Percentiles rank a stretch among this genome's conserved stretches.
phyloP scores from a whole-genome alignment of 2,329 filamentous ascomycete species.

The Sclerotiophoma versabilis region DNA sequence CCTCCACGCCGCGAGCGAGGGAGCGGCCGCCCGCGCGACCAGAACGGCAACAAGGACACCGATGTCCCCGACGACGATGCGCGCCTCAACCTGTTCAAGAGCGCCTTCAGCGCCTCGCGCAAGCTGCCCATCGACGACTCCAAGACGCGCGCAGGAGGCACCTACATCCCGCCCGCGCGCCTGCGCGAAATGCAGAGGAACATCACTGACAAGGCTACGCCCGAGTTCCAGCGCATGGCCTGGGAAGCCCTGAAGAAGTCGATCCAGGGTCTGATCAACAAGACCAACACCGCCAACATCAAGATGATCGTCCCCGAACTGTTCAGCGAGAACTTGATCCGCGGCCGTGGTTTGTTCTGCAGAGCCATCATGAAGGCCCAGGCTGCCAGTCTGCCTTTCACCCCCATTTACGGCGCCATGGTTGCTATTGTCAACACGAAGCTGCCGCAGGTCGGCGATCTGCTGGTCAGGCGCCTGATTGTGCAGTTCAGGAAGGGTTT shows the following conservation, averaged over 20 bases:
- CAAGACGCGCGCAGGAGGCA: slow-evolving; percentile 91
- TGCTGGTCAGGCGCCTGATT: slow-evolving; percentile 83
- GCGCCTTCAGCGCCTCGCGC: slow-evolving; percentile 58
- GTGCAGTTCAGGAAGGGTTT: slow-evolving; percentile 96
- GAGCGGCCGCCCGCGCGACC: slow-evolving; percentile 67
- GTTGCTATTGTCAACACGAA: slow-evolving; percentile 98
- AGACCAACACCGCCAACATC: slow-evolving; percentile 98
- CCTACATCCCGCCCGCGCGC: slow-evolving; percentile 92
- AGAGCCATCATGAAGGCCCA: slow-evolving; percentile 98
- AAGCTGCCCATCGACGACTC: slow-evolving; percentile 90
- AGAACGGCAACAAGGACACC: slow-evolving; percentile 17
- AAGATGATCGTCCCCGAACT: slow-evolving; percentile 96
- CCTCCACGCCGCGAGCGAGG: slow-evolving; percentile 66
- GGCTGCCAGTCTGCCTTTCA: slow-evolving; percentile 93
- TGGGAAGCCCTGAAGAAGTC: slow-evolving; percentile 99
- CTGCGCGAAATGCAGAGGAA: slow-evolving; percentile 92
- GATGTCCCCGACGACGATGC: slow-evolving; percentile 41
- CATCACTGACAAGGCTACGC: slow-evolving; percentile 94
- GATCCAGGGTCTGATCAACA: slow-evolving; percentile 98
- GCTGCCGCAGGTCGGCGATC: slow-evolving; percentile 89
- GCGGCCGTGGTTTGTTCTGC: slow-evolving; percentile 91
- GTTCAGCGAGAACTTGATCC: slow-evolving; percentile 91
- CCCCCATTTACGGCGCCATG: slow-evolving; percentile 95
- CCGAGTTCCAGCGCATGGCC: slow-evolving; percentile 98
- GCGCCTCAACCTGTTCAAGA: slow-evolving; percentile 47